phyloP scores from a whole-genome alignment of 495 filamentous ascomycete species.

The Entonaema liquescens region DNA sequence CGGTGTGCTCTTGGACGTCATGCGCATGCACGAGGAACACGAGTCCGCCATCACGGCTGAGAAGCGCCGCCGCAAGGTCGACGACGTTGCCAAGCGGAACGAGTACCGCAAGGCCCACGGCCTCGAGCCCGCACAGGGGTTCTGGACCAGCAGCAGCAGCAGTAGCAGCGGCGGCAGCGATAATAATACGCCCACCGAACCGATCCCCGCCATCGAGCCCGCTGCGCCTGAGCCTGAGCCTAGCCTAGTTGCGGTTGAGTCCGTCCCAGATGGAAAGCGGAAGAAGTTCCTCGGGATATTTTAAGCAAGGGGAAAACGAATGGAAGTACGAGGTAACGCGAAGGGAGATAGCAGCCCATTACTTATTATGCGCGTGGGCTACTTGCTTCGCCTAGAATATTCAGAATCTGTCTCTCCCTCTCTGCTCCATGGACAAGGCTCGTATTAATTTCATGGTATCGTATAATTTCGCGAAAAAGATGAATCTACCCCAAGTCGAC shows the following conservation, averaged over 20 bases:
- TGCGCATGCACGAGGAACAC: constrained; percentile 73
- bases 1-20: constrained; percentile 67
- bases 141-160: constrained; percentile 22
- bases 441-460: constrained; percentile 35
- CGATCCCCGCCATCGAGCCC: constrained; percentile 14
- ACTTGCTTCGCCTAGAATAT: constrained; percentile 18
- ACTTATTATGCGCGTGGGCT: constrained; percentile 6
- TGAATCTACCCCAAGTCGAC: constrained; percentile 59
- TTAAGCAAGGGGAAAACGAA: constrained; percentile 27
- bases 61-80: constrained; percentile 69
- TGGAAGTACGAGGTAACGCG: constrained; percentile 8
- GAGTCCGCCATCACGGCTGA: constrained; percentile 69
- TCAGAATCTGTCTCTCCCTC: constrained; percentile 4
- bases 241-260: constrained; percentile 11
- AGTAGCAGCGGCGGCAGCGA: background rate
- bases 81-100: constrained; percentile 81
- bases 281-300: constrained; percentile 58
- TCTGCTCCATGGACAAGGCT: constrained; percentile 21
- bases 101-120: constrained; percentile 87
- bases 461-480: constrained; percentile 17
- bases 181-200: constrained; percentile 8
- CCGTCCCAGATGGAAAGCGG: constrained; percentile 41
- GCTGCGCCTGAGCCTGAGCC: constrained; percentile 9
- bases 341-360: constrained; percentile 7
- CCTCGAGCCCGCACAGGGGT: constrained; percentile 64